These are phyloP conservation scores for Camellia oleifera DNA, from an alignment of 179 eudicot genomes.

Conservation along the genomic window DNA sequence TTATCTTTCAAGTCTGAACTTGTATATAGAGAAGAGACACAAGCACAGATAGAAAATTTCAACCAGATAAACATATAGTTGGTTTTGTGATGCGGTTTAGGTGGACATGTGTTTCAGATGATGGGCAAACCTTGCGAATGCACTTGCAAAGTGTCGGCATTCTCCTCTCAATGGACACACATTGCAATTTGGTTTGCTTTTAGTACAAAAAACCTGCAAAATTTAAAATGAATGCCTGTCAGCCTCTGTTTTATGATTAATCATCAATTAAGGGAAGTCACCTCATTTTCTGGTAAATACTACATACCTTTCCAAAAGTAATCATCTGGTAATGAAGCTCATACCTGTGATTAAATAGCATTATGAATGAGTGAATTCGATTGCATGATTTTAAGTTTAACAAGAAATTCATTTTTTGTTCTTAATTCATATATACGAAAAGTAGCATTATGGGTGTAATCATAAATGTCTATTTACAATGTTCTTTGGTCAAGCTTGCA, in stretches of 20 bases:
- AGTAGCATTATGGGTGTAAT: not conserved
- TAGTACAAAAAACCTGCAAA: conserved; percentile 82
- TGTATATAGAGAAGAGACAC: not conserved
- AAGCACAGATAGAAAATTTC: not conserved
- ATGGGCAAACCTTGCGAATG: conserved; percentile 73
- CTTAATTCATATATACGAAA: not conserved
- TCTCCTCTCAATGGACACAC: conserved; percentile 80
- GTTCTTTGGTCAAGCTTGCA: conserved; percentile 45
- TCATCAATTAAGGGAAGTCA: not conserved
- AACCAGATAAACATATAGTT: not conserved
- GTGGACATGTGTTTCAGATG: not conserved
- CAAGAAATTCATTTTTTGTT: not conserved
- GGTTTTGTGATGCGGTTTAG: conserved; percentile 5
- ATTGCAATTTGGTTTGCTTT: conserved; percentile 70
- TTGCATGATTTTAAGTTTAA: not conserved
- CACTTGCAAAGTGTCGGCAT: conserved; percentile 83
- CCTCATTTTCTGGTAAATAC: not conserved
- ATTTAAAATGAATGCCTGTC: not conserved
- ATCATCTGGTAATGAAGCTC: conserved; percentile 79
- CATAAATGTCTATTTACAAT: conserved; percentile 40
- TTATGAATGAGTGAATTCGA: not conserved
- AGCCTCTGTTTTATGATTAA: not conserved
- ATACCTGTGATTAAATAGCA: conserved; percentile 42
- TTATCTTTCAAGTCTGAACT: not conserved
- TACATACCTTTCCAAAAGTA: conserved; percentile 78